Conservation (phyloP, 768 basidiomycete species). For the Mycena pura region DNA sequence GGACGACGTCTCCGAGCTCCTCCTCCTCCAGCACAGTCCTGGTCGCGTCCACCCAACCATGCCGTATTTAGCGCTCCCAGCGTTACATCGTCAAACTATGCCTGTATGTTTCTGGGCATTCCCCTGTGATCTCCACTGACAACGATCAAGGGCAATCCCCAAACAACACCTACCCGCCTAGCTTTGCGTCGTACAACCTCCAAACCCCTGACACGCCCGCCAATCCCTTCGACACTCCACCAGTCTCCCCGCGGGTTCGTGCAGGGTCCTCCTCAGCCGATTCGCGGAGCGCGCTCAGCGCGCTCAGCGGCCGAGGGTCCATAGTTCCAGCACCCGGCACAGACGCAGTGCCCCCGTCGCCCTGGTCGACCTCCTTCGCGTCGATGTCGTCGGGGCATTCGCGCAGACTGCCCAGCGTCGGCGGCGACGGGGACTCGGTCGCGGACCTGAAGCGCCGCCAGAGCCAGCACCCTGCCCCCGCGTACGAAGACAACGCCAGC, state of each 20-base stretch:
- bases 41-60: constrained; percentile 8
- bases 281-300: not conserved
- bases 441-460: constrained; percentile 26
- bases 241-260: constrained; percentile 17
- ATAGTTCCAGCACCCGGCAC: not conserved
- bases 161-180: constrained; percentile 11
- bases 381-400: constrained; percentile 21
- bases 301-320: too few species aligned
- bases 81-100: not conserved
- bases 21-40: not conserved
- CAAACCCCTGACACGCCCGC: not conserved
- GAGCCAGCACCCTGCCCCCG: constrained; percentile 10
- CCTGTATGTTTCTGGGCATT: not conserved
- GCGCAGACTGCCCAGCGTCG: constrained; percentile 17
- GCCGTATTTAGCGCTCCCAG: not conserved
- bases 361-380: constrained; percentile 4
- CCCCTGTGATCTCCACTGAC: not conserved
- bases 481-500: constrained; percentile 13
- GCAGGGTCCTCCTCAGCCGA: constrained; percentile 3
- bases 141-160: not conserved
- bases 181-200: not conserved
- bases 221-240: constrained; percentile 22
- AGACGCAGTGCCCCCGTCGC: not conserved
- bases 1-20: not conserved
- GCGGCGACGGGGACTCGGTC: constrained; percentile 17